Conservation (phyloP, 345 rosid species). For the Psidium friedrichsthalianum region DNA sequence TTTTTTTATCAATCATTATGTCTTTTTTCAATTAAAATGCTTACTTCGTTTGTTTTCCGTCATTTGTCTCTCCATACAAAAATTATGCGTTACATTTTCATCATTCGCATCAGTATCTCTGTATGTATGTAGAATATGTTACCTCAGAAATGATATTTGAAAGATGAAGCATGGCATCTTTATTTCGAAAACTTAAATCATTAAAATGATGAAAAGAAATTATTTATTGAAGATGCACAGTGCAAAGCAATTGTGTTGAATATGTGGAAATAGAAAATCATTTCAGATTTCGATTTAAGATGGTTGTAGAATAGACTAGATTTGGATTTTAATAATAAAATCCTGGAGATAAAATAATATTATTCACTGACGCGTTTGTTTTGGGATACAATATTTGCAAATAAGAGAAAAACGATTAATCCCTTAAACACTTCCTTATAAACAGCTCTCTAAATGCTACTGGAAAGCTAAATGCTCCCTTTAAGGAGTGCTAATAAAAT, state of each 20-base stretch:
- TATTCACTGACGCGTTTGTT: too few species aligned
- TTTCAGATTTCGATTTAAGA: background rate
- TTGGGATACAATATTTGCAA: too few species aligned
- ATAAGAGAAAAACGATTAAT: too few species aligned
- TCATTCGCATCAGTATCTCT: background rate
- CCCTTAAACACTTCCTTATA: too few species aligned
- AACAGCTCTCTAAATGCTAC: too few species aligned
- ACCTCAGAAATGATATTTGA: too few species aligned
- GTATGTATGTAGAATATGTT: background rate
- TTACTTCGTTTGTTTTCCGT: background rate
- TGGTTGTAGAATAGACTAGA: background rate
- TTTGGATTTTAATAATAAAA: too few species aligned
- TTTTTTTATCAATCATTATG: background rate
- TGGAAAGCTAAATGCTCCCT: too few species aligned
- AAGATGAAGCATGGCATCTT: too few species aligned
- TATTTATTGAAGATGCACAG: background rate
- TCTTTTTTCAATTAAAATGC: background rate
- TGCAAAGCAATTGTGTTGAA: background rate
- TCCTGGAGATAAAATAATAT: too few species aligned
- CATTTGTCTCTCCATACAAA: background rate
- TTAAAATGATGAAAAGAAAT: background rate
- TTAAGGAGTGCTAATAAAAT: too few species aligned
- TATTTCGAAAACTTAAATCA: background rate
- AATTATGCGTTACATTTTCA: background rate
- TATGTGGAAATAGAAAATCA: background rate